Percentiles rank a stretch among this genome's conserved stretches.
Conservation (phyloP, 495 filamentous ascomycete genomes). For the Talaromyces stipitatus region DNA sequence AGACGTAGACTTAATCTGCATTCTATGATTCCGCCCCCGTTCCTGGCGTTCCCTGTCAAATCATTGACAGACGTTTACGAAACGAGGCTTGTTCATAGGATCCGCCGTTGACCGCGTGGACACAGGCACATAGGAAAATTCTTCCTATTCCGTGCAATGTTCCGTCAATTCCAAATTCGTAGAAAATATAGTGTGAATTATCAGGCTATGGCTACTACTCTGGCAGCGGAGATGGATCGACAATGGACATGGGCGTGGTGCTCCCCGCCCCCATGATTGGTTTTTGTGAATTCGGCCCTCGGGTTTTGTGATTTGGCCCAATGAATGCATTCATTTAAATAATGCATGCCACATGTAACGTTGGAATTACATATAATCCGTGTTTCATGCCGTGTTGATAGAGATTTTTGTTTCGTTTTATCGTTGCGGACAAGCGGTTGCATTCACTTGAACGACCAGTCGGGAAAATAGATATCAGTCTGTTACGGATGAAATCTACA, state of each 20-base stretch:
- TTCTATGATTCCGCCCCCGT: background rate
- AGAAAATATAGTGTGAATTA: conserved; percentile 5
- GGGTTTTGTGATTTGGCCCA: background rate
- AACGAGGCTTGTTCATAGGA: background rate
- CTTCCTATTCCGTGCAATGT: background rate
- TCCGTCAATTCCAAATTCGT: background rate
- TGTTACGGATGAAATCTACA: background rate
- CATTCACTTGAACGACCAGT: background rate
- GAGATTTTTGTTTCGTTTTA: background rate
- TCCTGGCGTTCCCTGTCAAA: background rate
- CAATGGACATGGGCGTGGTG: background rate
- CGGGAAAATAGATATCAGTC: background rate
- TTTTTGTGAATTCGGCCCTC: background rate
- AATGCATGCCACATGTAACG: background rate
- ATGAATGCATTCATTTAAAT: background rate
- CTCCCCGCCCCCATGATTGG: background rate
- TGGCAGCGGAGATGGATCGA: background rate
- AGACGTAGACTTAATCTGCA: background rate
- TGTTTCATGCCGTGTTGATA: background rate
- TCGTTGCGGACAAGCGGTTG: too few relatives aligned
- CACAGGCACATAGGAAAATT: background rate
- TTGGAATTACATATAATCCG: background rate
- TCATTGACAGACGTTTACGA: background rate
- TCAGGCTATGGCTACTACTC: background rate
- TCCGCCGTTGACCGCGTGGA: background rate